Conservation (phyloP, 2,329 filamentous ascomycete species). For the Chaetomium strumarium region DNA sequence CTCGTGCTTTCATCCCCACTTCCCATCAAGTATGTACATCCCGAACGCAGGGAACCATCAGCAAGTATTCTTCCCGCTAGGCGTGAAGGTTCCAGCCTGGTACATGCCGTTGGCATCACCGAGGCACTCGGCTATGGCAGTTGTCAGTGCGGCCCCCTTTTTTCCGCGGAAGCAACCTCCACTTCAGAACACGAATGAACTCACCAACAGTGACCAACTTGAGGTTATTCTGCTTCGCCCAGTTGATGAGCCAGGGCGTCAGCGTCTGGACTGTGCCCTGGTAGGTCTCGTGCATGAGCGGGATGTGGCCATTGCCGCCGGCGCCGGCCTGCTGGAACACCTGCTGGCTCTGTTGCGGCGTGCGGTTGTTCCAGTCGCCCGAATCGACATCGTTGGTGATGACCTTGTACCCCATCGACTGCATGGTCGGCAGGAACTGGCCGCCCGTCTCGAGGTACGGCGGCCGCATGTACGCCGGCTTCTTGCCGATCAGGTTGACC, state of each 20-base stretch:
- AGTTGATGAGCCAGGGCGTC: conserved; percentile 45
- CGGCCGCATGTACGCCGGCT: conserved; percentile 45
- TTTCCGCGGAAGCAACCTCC: background rate
- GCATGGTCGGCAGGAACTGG: conserved; percentile 37
- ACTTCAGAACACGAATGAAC: conserved; percentile 20
- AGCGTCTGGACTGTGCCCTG: conserved; percentile 42
- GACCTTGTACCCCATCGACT: conserved; percentile 50
- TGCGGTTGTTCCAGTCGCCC: conserved; percentile 53
- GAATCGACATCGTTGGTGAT: conserved; percentile 57
- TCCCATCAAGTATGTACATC: too few species aligned
- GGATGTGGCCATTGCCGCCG: conserved; percentile 45
- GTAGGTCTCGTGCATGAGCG: conserved; percentile 53
- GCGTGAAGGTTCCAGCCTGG: conserved; percentile 35
- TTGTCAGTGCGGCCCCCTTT: background rate
- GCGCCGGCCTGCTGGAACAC: conserved; percentile 43
- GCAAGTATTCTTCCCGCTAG: conserved; percentile 24
- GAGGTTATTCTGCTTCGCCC: conserved; percentile 43
- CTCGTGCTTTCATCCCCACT: too few species aligned
- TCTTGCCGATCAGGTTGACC: conserved; percentile 44
- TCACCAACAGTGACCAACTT: conserved; percentile 46
- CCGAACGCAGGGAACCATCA: conserved; percentile 1
- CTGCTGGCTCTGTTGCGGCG: conserved; percentile 45
- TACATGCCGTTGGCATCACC: conserved; percentile 37
- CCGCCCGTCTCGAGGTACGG: conserved; percentile 45
- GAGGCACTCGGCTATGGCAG: conserved; percentile 36